phyloP scores from a whole-genome alignment of 495 filamentous ascomycete species.

The Chlorociboria aeruginascens region DNA sequence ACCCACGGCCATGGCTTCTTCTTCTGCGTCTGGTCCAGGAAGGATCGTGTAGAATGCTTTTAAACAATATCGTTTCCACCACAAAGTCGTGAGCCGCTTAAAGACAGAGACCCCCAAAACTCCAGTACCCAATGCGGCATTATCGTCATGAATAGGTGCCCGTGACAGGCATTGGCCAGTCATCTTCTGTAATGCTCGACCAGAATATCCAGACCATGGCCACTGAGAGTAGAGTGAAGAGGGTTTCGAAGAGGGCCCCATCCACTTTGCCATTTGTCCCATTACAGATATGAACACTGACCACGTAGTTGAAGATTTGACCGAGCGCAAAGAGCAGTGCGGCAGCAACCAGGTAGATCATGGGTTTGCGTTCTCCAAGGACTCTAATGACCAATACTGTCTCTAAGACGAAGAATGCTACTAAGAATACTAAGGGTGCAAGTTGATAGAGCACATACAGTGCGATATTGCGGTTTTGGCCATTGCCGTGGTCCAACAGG shows the following conservation, averaged over 20 bases:
- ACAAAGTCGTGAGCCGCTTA: constrained; percentile 7
- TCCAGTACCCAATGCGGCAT: constrained; percentile 11
- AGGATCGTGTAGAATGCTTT: background rate
- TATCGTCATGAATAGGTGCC: constrained; percentile 14
- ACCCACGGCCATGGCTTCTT: background rate
- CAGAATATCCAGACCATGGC: constrained; percentile 86
- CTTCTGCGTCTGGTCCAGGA: no score
- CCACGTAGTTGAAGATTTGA: constrained; percentile 90
- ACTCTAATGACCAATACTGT: constrained; percentile 69
- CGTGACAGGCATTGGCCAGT: constrained; percentile 72
- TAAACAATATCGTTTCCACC: constrained; percentile 17
- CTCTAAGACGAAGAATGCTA: constrained; percentile 74
- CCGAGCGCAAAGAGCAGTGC: constrained; percentile 77
- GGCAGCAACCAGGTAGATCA: constrained; percentile 70
- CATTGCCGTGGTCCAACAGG: constrained; percentile 14
- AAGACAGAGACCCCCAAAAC: constrained; percentile 11
- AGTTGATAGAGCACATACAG: constrained; percentile 94
- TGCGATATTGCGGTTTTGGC: constrained; percentile 61
- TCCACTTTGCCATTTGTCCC: constrained; percentile 79
- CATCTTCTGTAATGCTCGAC: constrained; percentile 98
- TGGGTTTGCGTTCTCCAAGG: constrained; percentile 74
- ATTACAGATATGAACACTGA: constrained; percentile 80
- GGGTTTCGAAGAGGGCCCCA: constrained; percentile 82
- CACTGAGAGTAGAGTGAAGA: constrained; percentile 80
- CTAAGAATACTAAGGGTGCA: constrained; percentile 75